Base-by-base conservation (phyloP, 202 grass and related monocot species). In the Cymbopogon flexuosus region DNA sequence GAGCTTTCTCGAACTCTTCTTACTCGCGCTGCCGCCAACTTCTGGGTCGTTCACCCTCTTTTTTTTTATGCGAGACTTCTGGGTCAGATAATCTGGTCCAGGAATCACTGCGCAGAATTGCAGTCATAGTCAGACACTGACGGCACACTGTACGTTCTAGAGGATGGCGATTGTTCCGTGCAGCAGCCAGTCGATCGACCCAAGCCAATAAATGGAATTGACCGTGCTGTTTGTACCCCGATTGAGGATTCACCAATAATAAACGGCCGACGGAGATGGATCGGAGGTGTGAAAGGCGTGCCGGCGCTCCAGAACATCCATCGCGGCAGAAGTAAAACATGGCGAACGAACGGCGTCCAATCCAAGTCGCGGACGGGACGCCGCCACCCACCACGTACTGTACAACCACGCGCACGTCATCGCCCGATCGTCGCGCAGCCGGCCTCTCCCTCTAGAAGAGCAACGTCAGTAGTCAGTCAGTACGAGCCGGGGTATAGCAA, bases 151-250 rank as follows among this genome's bases (percentile, higher is more conserved):
- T 63, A 37, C 37, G 37, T 68, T 81, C 78, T 76, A 81, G 78
- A 81, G 0, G 78, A 70, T 70, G 5, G 33, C 13, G 16, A 56
- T 29, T 42, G 40, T 34, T 11, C 36, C 29, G 43, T 14, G n/a
- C 18, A 16, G 45, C 70, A 16, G 45, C 70, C 40, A 24, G 57
- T 15, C 18, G 8, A 40, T 40, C 1, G 0, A 7, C 40, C 24
- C 68, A 19, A 33, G 65, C 63, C 33, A 71, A 57, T 71, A 14
- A 87, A 87, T 86, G 11, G 37, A 40, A 9, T 40, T 40, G 37
- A 40, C 8, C 37, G 37, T 40, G 8, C 37, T 40, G 37, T 9
- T 34, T 7, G 7, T 36, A 54, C 65, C 33, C 18, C 16, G 9
- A 5, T 16, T 3, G n/a, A 43, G 39, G 23, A 29, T 70, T 49